These are phyloP conservation scores for Durio zibethinus DNA, from an alignment of 345 rosid genomes.

Conservation along the genomic window DNA sequence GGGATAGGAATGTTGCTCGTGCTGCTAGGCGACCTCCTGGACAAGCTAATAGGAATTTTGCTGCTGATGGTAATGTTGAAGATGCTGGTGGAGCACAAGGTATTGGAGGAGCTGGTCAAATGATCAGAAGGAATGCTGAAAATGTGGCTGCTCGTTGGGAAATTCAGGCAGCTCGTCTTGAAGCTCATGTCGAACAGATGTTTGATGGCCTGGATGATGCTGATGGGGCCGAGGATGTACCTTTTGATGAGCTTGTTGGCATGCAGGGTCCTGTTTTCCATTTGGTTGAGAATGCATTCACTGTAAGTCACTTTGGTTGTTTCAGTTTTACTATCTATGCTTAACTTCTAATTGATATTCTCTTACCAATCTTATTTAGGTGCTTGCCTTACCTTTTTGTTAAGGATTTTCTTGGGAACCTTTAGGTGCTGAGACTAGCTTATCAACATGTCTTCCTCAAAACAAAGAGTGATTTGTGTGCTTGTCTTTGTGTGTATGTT, in stretches of 20 bases:
- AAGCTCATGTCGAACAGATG: constrained; percentile 99
- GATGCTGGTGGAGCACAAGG: constrained; percentile 79
- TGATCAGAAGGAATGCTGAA: constrained; percentile 82
- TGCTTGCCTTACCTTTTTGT: not conserved
- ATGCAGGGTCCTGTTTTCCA: constrained; percentile 99
- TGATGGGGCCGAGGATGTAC: constrained; percentile 99
- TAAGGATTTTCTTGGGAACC: not conserved
- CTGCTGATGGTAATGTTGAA: constrained; percentile 74
- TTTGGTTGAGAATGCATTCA: constrained; percentile 98
- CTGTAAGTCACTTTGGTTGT: constrained; percentile 53
- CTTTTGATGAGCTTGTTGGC: constrained; percentile 98
- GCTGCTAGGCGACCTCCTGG: constrained; percentile 73
- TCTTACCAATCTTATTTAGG: not conserved
- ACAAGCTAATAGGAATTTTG: constrained; percentile 75
- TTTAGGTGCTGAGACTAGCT: not conserved
- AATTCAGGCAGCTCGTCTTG: constrained; percentile 98
- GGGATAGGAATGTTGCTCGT: constrained; percentile 86
- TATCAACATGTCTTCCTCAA: not conserved
- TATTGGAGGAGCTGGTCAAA: constrained; percentile 74
- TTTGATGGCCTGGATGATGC: constrained; percentile 98
- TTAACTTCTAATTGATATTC: not conserved
- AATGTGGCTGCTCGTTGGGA: constrained; percentile 98
- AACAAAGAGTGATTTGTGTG: not conserved
- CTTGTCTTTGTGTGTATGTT: not conserved
- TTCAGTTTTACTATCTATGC: not conserved